Evolutionary conservation across 768 basidiomycete genomes (phyloP).

Genomic region (Hygrophoropsis aurantiaca): DNA sequence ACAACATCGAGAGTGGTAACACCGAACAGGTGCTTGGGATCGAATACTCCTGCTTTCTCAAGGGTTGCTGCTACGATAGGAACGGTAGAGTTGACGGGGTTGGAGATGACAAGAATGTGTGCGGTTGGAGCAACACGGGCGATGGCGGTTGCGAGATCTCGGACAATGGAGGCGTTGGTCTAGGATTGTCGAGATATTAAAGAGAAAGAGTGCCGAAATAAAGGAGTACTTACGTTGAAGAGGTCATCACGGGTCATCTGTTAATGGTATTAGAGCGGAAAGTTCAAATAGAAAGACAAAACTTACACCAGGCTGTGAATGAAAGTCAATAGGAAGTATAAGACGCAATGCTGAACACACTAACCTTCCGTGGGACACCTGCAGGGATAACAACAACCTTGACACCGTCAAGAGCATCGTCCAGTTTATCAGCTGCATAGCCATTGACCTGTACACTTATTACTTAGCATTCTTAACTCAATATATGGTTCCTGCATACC

Average conservation of each 20-base stretch:
- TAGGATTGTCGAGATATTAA: conserved; percentile 31
- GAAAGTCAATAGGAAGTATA: conserved; percentile 23
- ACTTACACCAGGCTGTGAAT: conserved; percentile 78
- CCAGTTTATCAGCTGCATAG: conserved; percentile 83
- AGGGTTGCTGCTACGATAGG: conserved; percentile 94
- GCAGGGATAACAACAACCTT: conserved; percentile 97
- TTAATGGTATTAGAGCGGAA: conserved; percentile 22
- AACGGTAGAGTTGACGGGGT: conserved; percentile 98
- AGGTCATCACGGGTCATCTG: conserved; percentile 97
- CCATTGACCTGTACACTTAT: conserved; percentile 70
- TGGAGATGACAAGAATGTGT: conserved; percentile 95
- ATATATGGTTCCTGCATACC: conserved; percentile 43
- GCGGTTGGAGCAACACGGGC: conserved; percentile 87
- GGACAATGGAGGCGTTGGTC: conserved; percentile 98
- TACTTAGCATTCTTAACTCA: neutral
- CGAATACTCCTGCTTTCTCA: conserved; percentile 88
- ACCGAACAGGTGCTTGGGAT: conserved; percentile 89
- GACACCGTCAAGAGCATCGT: conserved; percentile 84
- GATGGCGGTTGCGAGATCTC: conserved; percentile 88
- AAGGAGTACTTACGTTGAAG: conserved; percentile 72
- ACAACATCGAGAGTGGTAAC: conserved; percentile 99
- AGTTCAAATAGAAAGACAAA: conserved; percentile 5
- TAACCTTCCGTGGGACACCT: conserved; percentile 97
- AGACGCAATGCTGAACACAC: conserved; percentile 9
- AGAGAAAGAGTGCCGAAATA: neutral